Percentiles rank a stretch among this genome's conserved stretches.
phyloP scores from a whole-genome alignment of 768 basidiomycete species.

The Gloeopeniophorella convolvens region DNA sequence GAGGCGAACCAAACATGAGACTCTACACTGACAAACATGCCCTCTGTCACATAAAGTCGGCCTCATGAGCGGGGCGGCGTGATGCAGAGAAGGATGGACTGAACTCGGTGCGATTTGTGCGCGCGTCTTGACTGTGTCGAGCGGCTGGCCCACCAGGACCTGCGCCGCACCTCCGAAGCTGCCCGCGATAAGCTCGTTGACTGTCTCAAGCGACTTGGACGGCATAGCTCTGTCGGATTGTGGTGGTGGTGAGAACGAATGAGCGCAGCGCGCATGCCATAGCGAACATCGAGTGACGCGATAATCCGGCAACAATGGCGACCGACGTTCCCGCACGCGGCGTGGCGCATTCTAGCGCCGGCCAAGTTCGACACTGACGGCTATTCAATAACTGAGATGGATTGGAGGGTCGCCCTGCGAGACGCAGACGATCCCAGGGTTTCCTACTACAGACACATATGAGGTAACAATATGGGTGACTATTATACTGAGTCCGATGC shows the following conservation, averaged over 20 bases:
- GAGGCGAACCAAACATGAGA: neutral
- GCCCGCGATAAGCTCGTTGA: slow-evolving; percentile 83
- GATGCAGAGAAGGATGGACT: slow-evolving; percentile 23
- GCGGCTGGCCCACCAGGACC: slow-evolving; percentile 89
- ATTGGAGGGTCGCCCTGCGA: slow-evolving; percentile 11
- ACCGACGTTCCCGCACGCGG: too few relatives aligned
- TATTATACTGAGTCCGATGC: slow-evolving; percentile 16
- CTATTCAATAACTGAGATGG: neutral
- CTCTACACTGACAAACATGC: slow-evolving; percentile 73
- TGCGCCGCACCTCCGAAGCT: slow-evolving; percentile 92
- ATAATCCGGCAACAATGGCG: too few relatives aligned
- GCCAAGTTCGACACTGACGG: too few relatives aligned
- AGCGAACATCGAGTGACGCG: neutral
- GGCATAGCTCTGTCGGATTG: slow-evolving; percentile 3
- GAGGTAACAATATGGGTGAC: slow-evolving; percentile 13
- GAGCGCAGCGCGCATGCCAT: neutral
- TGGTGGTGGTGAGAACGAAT: neutral
- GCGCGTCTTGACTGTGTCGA: slow-evolving; percentile 85
- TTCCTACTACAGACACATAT: slow-evolving; percentile 18
- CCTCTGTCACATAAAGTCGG: slow-evolving; percentile 40
- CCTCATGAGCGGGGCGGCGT: slow-evolving; percentile 5
- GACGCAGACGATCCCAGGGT: slow-evolving; percentile 11
- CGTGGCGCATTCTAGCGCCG: too few relatives aligned
- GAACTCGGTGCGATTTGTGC: slow-evolving; percentile 82
- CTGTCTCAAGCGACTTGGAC: slow-evolving; percentile 36